phyloP scores from a whole-genome alignment of 2,329 filamentous ascomycete genomes.

The Septoria linicola region DNA sequence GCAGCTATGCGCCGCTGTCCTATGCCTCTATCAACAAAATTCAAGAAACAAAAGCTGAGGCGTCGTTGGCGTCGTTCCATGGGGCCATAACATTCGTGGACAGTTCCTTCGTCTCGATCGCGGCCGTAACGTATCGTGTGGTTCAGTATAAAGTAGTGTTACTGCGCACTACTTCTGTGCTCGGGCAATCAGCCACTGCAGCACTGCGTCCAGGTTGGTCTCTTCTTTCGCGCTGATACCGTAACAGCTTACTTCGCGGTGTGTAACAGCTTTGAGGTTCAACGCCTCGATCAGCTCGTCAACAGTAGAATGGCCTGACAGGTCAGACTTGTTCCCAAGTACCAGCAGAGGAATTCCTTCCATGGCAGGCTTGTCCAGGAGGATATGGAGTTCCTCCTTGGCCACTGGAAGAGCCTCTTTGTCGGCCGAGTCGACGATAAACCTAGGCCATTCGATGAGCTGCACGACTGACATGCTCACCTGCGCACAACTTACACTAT shows the following conservation, averaged over 20 bases:
- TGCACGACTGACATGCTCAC: background rate
- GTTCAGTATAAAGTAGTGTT: background rate
- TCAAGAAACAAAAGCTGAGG: slow-evolving; percentile 1
- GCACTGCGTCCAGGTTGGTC: slow-evolving; percentile 93
- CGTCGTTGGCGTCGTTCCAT: slow-evolving; percentile 12
- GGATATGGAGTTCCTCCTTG: slow-evolving; percentile 84
- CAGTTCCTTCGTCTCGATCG: slow-evolving; percentile 21
- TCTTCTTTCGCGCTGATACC: slow-evolving; percentile 98
- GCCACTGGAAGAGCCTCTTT: slow-evolving; percentile 75
- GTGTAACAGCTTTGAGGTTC: slow-evolving; percentile 82
- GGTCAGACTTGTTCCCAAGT: slow-evolving; percentile 94
- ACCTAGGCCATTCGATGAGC: slow-evolving; percentile 49
- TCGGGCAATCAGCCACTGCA: slow-evolving; percentile 93
- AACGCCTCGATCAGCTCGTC: slow-evolving; percentile 94
- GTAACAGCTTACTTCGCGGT: slow-evolving; percentile 96
- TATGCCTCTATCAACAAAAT: slow-evolving; percentile 19
- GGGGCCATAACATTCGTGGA: slow-evolving; percentile 21
- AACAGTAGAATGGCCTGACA: slow-evolving; percentile 84
- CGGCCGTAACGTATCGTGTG: slow-evolving; percentile 26
- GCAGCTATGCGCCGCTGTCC: slow-evolving; percentile 31
- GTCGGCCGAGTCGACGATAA: slow-evolving; percentile 97
- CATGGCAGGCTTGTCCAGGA: slow-evolving; percentile 80
- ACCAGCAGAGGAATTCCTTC: slow-evolving; percentile 90
- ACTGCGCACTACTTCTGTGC: slow-evolving; percentile 68
- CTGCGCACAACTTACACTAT: slow-evolving; percentile 65